Conservation (phyloP, 148 eudicot species). For the Cornus suecica region DNA sequence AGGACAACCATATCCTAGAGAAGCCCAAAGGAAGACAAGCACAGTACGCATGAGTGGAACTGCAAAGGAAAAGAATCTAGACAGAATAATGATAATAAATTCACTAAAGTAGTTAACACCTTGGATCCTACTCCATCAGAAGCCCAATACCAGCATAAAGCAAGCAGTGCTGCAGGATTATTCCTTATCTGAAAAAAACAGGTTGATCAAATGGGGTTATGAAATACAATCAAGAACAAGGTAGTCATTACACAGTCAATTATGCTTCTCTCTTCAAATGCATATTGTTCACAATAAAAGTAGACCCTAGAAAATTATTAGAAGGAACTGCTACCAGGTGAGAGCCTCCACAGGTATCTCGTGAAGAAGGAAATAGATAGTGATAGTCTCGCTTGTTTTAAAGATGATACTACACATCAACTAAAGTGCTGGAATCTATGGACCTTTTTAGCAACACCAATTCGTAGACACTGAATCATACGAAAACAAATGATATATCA, state of each 20-base stretch:
- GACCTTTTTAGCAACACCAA: background rate
- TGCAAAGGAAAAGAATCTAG: background rate
- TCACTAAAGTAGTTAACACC: slow-evolving; percentile 40
- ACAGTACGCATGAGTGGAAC: slow-evolving; percentile 6
- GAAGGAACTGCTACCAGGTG: background rate
- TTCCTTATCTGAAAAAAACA: slow-evolving; percentile 60
- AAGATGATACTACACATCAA: background rate
- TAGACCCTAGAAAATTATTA: background rate
- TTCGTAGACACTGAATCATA: background rate
- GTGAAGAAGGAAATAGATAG: background rate
- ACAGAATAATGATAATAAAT: slow-evolving; percentile 6
- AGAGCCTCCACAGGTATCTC: background rate
- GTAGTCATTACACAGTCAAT: background rate
- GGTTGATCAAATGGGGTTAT: background rate
- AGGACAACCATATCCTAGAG: slow-evolving; percentile 97
- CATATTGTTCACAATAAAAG: slow-evolving; percentile 3
- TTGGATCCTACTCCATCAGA: slow-evolving; percentile 97
- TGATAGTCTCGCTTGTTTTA: background rate
- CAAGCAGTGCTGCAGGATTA: slow-evolving; percentile 95
- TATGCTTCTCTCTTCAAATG: slow-evolving; percentile 1
- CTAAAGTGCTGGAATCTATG: background rate
- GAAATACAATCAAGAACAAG: background rate
- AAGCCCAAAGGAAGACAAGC: slow-evolving; percentile 14
- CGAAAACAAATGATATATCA: background rate
- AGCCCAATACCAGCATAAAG: slow-evolving; percentile 98